Evolutionary conservation across 2,329 filamentous ascomycete species (phyloP).

Genomic region (Remersonia thermophila): DNA sequence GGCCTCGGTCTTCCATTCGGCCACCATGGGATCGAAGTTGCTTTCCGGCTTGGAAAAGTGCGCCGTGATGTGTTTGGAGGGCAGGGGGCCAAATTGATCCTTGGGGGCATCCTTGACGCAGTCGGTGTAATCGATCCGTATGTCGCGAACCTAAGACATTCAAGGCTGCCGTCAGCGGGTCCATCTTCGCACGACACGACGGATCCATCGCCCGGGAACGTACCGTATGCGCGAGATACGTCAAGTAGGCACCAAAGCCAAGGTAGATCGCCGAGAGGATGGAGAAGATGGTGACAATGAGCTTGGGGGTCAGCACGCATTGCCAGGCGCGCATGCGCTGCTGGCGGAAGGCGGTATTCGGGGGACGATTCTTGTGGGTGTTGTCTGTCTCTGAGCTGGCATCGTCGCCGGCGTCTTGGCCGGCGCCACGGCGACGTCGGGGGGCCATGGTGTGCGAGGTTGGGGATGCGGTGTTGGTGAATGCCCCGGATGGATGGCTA

Average conservation of each 20-base stretch:
- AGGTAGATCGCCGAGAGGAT: conserved; percentile 19
- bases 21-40: conserved; percentile 13
- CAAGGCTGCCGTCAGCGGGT: conserved; percentile 6
- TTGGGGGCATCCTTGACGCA: conserved; percentile 49
- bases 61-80: conserved; percentile 44
- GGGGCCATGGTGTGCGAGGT: conserved; percentile 15
- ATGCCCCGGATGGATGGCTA: conserved; percentile 6
- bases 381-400: conserved; percentile 11
- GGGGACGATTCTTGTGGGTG: conserved; percentile 17
- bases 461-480: conserved; percentile 4
- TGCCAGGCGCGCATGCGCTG: conserved; percentile 98
- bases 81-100: conserved; percentile 36
- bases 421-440: conserved; percentile 18
- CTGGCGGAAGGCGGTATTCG: conserved; percentile 83
- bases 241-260: conserved; percentile 17
- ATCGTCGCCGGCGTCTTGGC: conserved; percentile 13
- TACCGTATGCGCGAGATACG: conserved; percentile 17
- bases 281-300: conserved; percentile 20
- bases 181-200: background rate
- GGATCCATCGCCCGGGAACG: background rate
- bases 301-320: conserved; percentile 46
- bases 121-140: conserved; percentile 79
- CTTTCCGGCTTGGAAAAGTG: conserved; percentile 53
- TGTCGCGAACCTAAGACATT: conserved; percentile 63
- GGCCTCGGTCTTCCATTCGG: conserved; percentile 31